Evolutionary conservation across 805 yeast genomes (phyloP).

Genomic region (Starmerella sirachaensis): DNA sequence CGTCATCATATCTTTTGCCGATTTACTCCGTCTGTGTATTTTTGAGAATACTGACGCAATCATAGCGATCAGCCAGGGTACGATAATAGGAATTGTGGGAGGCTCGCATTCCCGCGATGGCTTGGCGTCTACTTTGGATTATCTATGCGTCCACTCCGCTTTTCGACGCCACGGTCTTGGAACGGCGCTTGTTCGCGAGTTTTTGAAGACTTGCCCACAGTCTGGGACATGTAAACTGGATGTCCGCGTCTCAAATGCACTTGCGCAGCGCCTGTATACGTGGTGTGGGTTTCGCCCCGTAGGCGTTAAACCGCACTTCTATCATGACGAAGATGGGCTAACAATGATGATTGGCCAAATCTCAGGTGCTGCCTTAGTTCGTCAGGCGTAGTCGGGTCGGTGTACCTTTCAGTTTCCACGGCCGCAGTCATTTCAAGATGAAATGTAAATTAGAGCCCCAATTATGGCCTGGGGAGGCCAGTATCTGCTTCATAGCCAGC

Average conservation of each 20-base stretch:
- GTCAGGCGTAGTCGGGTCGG: too few species aligned
- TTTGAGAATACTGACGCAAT: conserved; percentile 7
- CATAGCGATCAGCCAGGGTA: background rate
- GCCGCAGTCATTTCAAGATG: too few species aligned
- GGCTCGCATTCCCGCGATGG: conserved; percentile 3
- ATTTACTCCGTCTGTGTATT: conserved; percentile 11
- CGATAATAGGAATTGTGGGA: conserved; percentile 9
- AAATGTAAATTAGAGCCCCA: too few species aligned
- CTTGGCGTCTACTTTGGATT: conserved; percentile 5
- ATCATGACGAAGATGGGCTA: conserved; percentile 11
- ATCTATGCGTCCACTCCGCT: conserved; percentile 11
- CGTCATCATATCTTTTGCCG: conserved; percentile 3
- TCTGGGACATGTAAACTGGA: conserved; percentile 5
- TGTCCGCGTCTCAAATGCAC: conserved; percentile 10
- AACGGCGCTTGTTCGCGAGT: conserved; percentile 3
- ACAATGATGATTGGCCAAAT: conserved; percentile 10
- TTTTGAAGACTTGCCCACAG: conserved; percentile 1
- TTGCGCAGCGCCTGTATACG: conserved; percentile 10
- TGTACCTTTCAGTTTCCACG: too few species aligned
- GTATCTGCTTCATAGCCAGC: too few species aligned
- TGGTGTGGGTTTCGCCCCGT: conserved; percentile 10
- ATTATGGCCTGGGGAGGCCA: too few species aligned
- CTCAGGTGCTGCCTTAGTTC: too few species aligned
- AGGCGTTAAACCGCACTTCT: conserved; percentile 7
- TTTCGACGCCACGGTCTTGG: conserved; percentile 12